A percentile compares a stretch with the other conserved stretches of the same genome.
These are phyloP conservation scores for Ustilago vetiveriae DNA, from an alignment of 1,284 basidiomycete species.

Conservation along the genomic window DNA sequence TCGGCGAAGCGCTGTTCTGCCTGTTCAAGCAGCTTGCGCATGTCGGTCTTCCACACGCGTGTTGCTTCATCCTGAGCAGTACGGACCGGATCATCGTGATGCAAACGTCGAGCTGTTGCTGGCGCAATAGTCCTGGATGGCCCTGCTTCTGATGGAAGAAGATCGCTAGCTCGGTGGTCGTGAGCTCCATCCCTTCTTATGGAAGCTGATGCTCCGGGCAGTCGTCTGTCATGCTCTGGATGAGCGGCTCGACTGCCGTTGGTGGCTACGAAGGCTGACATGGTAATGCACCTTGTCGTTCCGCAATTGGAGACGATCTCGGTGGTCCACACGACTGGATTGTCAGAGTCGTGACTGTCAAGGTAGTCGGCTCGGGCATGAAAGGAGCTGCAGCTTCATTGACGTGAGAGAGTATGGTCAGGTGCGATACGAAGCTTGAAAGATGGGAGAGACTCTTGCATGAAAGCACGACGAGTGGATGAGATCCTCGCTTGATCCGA, in stretches of 20 bases:
- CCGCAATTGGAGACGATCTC: too few relatives aligned
- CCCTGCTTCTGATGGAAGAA: not conserved
- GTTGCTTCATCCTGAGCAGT: conserved; percentile 46
- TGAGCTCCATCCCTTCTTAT: not conserved
- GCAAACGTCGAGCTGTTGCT: not conserved
- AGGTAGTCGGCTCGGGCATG: not conserved
- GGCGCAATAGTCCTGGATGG: conserved; percentile 7
- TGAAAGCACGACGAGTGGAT: too few relatives aligned
- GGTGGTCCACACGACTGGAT: not conserved
- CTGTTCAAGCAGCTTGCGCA: conserved; percentile 40
- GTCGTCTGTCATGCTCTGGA: too few relatives aligned
- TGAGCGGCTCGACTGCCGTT: not conserved
- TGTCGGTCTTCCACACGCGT: conserved; percentile 47
- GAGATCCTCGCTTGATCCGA: too few relatives aligned
- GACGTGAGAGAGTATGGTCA: not conserved
- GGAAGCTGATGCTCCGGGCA: not conserved
- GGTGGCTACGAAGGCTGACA: not conserved
- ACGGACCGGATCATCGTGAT: conserved; percentile 25
- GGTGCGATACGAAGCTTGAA: too few relatives aligned
- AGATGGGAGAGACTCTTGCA: too few relatives aligned
- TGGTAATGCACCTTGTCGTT: too few relatives aligned
- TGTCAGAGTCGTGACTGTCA: not conserved
- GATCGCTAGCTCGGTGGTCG: not conserved
- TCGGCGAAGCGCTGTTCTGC: conserved; percentile 57
- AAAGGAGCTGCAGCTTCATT: not conserved